A percentile compares a stretch with the other conserved stretches of the same genome.
These are phyloP conservation scores for Rhizophlyctis rosea DNA, from an alignment of 192 early-diverging fungal species.

Conservation along the genomic window DNA sequence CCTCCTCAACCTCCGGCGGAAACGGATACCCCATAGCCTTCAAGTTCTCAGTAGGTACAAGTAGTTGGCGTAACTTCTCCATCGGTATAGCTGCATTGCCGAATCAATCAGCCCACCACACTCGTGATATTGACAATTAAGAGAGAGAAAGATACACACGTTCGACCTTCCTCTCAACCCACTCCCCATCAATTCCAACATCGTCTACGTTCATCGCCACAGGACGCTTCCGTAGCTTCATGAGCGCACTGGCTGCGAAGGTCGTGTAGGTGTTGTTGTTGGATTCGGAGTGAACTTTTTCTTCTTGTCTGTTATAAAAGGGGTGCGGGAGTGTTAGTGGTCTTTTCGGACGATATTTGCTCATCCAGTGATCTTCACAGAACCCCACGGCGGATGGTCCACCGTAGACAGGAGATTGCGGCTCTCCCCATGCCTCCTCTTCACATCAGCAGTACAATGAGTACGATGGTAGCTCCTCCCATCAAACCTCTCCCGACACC, in stretches of 20 bases:
- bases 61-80: background rate
- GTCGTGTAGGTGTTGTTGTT: constrained; percentile 17
- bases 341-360: too few relatives aligned
- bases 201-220: constrained; percentile 41
- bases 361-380: background rate
- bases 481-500: too few relatives aligned
- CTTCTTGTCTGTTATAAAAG: constrained; percentile 33
- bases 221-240: constrained; percentile 54
- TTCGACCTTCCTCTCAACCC: too few relatives aligned
- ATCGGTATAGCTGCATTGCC: background rate
- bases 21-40: constrained; percentile 44
- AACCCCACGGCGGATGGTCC: background rate
- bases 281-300: constrained; percentile 6
- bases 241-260: constrained; percentile 41
- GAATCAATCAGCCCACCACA: too few relatives aligned
- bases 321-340: too few relatives aligned
- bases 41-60: constrained; percentile 18
- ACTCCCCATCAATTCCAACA: constrained; percentile 65
- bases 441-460: too few relatives aligned
- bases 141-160: too few relatives aligned
- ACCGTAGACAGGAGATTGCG: too few relatives aligned
- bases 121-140: too few relatives aligned
- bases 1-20: background rate
- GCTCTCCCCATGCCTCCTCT: too few relatives aligned
- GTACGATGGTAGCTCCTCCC: too few relatives aligned